Evolutionary conservation across 2,329 filamentous ascomycete genomes (phyloP), one percentile per base, ranked within the genome.

Genomic region (Ophiocordyceps camponoti-leonardi): DNA sequence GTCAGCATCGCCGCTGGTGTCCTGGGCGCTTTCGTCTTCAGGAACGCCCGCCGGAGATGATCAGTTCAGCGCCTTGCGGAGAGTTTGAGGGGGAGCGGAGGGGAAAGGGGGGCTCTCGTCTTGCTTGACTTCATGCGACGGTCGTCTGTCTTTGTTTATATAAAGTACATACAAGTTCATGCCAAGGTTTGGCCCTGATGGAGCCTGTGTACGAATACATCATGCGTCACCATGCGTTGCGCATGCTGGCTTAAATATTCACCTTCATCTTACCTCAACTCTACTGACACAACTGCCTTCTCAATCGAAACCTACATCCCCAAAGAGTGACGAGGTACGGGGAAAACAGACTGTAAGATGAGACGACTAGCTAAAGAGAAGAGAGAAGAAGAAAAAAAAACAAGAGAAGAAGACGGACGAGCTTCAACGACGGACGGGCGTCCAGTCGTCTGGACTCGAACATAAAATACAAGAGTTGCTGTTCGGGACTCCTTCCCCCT

Each of bases 1-100:
- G 76, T 96, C 46, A 88, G 90, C 45, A 81, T 96, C 49, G 90
- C 86, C 2, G 92, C 88, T 2, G 92, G 90, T n/a, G 79, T 95
- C 16, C 79, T 96, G 16, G 92, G 90, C 31, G 87, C 86, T 14
- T 77, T 96, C 57, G 62, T 98, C 51, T 74, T 96, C 60, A 82
- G 78, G 64, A 85, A 86, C 50, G 75, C 79, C 51, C 77, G 77
- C 64, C 79, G 67, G 60, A 67, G 72, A 57, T 76, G 57, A 52
- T 18, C 12, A 16, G 14, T 2, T n/a, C 16, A 11, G 7, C 16
- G 5, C 19, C 6, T 40, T n/a, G n/a, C n/a, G n/a, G n/a, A n/a
- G n/a, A n/a, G n/a, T n/a, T n/a, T n/a, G n/a, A n/a, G n/a, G 23
- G 23, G 23, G 23, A 26, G 23, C 4, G 8, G 23, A 8, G 23